Evolutionary conservation across 441 rosid genomes (phyloP).

Genomic region (Aleurites moluccanus): DNA sequence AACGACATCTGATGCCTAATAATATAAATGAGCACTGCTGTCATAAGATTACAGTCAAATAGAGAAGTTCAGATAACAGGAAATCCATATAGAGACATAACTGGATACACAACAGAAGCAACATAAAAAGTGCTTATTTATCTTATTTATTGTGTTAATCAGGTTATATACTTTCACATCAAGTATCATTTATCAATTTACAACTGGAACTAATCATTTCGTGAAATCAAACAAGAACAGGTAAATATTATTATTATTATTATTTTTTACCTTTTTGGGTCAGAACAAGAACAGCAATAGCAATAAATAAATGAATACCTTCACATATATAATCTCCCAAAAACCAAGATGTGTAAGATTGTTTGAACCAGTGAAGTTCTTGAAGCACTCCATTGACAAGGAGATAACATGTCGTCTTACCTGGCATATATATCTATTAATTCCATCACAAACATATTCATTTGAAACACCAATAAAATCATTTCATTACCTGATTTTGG

Average conservation of each 20-base stretch:
- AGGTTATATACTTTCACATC: no score
- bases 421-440: slow-evolving; percentile 27
- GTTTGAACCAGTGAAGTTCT: slow-evolving; percentile 87
- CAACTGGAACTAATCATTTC: neutral
- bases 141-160: neutral
- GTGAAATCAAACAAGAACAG: neutral
- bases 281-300: neutral
- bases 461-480: neutral
- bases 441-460: no score
- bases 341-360: slow-evolving; percentile 81
- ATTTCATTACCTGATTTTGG: slow-evolving; percentile 77
- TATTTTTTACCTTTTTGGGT: neutral
- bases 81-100: neutral
- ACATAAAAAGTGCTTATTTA: neutral
- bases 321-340: slow-evolving; percentile 70
- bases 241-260: neutral
- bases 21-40: neutral
- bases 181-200: neutral
- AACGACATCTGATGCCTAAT: neutral
- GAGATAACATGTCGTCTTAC: slow-evolving; percentile 53
- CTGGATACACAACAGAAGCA: neutral
- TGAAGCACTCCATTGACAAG: slow-evolving; percentile 52
- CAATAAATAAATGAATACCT: slow-evolving; percentile 38
- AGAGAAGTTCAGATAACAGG: neutral
- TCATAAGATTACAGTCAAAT: neutral